These are phyloP conservation scores for Juglanconis sp. DNA, from an alignment of 2,329 filamentous ascomycete genomes.

Conservation along the genomic window DNA sequence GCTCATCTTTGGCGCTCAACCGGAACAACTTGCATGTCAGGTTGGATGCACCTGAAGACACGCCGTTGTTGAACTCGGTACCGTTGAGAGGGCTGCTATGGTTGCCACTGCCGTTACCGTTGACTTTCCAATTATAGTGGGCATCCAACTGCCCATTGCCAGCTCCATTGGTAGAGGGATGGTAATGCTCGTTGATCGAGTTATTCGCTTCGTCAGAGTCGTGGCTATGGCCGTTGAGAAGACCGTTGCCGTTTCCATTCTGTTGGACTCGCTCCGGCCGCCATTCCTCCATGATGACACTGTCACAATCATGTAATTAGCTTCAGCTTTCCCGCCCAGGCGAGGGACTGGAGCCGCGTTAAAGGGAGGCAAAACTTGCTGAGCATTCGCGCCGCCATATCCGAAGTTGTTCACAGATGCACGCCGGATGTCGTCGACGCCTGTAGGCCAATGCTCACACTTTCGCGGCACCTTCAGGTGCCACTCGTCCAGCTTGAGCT, in stretches of 20 bases:
- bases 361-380: conserved; percentile 20
- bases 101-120: too few species aligned
- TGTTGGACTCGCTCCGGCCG: too few species aligned
- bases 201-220: neutral
- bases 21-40: too few species aligned
- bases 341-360: too few species aligned
- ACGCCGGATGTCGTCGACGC: conserved; percentile 15
- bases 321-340: neutral
- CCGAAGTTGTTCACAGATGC: conserved; percentile 32
- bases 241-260: too few species aligned
- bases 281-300: too few species aligned
- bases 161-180: neutral
- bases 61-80: neutral
- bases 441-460: conserved; percentile 10
- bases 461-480: conserved; percentile 21
- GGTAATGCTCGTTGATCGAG: neutral
- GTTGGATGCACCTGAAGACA: too few species aligned
- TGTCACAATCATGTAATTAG: neutral
- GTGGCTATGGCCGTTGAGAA: too few species aligned
- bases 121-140: too few species aligned
- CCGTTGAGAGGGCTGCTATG: too few species aligned
- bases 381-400: conserved; percentile 32
- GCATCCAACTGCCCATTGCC: too few species aligned
- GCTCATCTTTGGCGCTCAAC: too few species aligned
- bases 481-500: conserved; percentile 29